Base-by-base conservation (phyloP, 169 alveolate species). In the Plasmodium relictum region DNA sequence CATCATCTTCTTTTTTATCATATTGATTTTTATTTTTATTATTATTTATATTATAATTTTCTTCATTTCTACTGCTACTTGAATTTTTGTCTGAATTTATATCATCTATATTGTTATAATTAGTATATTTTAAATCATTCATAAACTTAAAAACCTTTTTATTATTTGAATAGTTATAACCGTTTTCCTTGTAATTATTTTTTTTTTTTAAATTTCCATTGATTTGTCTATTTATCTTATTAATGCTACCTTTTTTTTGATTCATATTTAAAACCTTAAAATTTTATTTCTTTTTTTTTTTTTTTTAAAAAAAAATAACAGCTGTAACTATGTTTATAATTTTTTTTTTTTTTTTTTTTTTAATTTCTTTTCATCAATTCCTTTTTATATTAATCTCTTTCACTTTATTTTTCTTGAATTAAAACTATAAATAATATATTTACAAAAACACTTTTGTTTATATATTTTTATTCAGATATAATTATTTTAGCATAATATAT, bases 121-220 rank as follows among this genome's bases (percentile, higher is more conserved):
- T 56, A 62, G 41, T 76, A 63, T 76, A 76, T 18, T 76, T 76
- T 39, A 76, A 14, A 45, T 65, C 69, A 41, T 56, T 76, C 70
- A 62, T 76, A 68, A 62, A 76, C 18, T 76, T 76, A 58, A 76
- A 76, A 16, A 76, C 52, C 44, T 76, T 76, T 39, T 68, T 69
- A 31, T 58, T 56, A 54, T 62, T 54, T 54, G 91, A 22, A 37
- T 39, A 18, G 14, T 59, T 45, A 48, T 52, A 83, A 22, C 16
- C 16, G 48, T 39, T 66, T 68, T 56, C 91, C 59, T 83, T 83
- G 48, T 50, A 83, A 0, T 20, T 22, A 68, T 52, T 52, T 68
- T 68, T 83, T 52, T 58, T 52, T 3, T 68, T 68, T 14, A 76
- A 61, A 39, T 20, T 50, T 16, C 48, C 63, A 59, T 39, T 83